Evolutionary conservation across 352 stramenopile species (phyloP).

Genomic region (Globisporangium apiculatum): DNA sequence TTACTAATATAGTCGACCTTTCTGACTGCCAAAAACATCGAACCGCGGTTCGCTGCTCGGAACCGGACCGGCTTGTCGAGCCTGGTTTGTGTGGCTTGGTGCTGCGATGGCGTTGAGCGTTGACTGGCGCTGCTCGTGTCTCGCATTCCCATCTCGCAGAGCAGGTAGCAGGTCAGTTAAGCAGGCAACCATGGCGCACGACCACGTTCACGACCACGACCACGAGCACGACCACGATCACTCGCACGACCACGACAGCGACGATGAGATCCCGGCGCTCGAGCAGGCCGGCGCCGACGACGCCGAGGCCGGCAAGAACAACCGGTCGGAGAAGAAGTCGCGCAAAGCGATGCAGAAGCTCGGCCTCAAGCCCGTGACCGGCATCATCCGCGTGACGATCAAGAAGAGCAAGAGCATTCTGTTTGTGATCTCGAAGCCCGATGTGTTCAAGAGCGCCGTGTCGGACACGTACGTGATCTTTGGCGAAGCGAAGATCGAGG

Average conservation of each 20-base stretch:
- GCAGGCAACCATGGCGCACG: constrained; percentile 34
- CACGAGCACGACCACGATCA: constrained; percentile 34
- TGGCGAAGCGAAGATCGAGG: constrained; percentile 98
- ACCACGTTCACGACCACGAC: constrained; percentile 28
- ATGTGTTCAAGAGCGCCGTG: constrained; percentile 97
- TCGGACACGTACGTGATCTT: constrained; percentile 98
- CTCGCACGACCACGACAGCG: constrained; percentile 40
- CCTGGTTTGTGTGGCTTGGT: no score
- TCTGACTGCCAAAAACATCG: no score
- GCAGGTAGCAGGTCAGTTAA: neutral
- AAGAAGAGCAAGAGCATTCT: constrained; percentile 98
- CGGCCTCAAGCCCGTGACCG: constrained; percentile 94
- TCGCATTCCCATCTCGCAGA: constrained; percentile 2
- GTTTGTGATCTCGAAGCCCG: constrained; percentile 98
- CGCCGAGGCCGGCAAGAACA: constrained; percentile 85
- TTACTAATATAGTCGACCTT: no score
- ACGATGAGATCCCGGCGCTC: constrained; percentile 79
- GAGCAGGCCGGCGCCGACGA: constrained; percentile 66
- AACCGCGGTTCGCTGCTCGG: no score
- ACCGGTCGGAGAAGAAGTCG: constrained; percentile 98
- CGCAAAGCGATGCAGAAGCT: constrained; percentile 99
- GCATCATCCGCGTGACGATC: constrained; percentile 97
- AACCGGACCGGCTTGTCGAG: no score
- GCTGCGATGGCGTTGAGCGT: no score
- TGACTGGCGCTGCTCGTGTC: no score